These are phyloP conservation scores for Pseudopithomyces chartarum DNA, from an alignment of 2,329 filamentous ascomycete genomes.

Conservation along the genomic window DNA sequence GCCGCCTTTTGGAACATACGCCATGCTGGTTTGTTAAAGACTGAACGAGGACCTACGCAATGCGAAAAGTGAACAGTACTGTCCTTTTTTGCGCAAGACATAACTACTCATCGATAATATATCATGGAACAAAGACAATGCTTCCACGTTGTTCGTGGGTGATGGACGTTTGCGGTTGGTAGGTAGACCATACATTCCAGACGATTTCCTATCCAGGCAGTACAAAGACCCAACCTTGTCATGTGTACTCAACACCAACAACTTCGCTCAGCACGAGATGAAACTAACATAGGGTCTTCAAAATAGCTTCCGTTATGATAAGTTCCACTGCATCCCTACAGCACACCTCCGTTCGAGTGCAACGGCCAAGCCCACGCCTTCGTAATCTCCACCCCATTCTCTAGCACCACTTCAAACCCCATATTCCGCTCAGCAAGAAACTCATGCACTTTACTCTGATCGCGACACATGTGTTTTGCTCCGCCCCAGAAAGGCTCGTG, in stretches of 20 bases:
- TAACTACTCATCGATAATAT: neutral
- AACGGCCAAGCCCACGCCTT: too few species aligned
- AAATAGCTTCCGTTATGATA: too few species aligned
- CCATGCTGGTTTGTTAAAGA: neutral
- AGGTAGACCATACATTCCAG: neutral
- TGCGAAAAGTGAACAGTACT: neutral
- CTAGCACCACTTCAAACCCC: neutral
- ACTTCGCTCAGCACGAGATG: too few species aligned
- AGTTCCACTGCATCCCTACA: too few species aligned
- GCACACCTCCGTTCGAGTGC: too few species aligned
- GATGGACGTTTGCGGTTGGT: neutral
- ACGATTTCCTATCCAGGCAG: neutral
- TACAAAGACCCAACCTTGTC: neutral
- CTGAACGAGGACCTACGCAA: neutral
- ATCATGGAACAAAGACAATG: neutral
- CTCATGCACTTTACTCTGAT: neutral
- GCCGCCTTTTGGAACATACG: constrained; percentile 12
- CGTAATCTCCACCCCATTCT: too few species aligned
- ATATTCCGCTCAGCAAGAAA: neutral
- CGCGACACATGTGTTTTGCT: constrained; percentile 2
- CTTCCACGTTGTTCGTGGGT: neutral
- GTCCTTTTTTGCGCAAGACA: neutral
- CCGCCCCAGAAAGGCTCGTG: constrained; percentile 2
- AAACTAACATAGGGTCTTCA: too few species aligned
- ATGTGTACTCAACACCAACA: neutral